These are phyloP conservation scores for Silene noctiflora DNA, from an alignment of 179 eudicot genomes.

Conservation along the genomic window DNA sequence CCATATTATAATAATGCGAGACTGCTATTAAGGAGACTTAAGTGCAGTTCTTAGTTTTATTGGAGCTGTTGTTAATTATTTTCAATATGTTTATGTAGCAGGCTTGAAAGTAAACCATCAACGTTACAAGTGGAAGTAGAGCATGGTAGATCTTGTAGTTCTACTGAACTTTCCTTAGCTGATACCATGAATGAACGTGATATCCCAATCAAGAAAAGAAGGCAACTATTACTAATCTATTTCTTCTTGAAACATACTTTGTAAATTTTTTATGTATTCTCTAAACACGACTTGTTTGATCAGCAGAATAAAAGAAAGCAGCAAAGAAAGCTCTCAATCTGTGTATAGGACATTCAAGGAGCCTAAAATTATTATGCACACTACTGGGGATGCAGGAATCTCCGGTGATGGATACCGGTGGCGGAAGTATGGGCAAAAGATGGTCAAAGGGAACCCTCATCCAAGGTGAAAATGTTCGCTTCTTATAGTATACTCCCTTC, in stretches of 20 bases:
- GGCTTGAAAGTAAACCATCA: constrained; percentile 23
- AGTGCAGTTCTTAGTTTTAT: too few species aligned
- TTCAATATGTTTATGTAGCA: constrained; percentile 12
- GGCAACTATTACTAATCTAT: constrained; percentile 34
- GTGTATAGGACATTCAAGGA: constrained; percentile 55
- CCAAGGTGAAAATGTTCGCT: constrained; percentile 52
- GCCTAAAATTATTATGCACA: constrained; percentile 69
- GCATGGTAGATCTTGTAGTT: constrained; percentile 19
- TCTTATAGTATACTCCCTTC: not conserved
- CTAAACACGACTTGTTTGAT: constrained; percentile 14
- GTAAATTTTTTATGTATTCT: not conserved
- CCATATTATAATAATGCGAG: too few species aligned
- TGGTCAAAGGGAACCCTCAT: constrained; percentile 78
- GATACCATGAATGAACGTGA: constrained; percentile 45
- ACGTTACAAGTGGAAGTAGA: constrained; percentile 27
- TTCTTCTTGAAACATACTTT: not conserved
- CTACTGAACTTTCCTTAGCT: constrained; percentile 33
- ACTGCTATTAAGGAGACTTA: too few species aligned
- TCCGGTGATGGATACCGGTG: constrained; percentile 87
- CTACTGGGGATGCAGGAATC: constrained; percentile 60
- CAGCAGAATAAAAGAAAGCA: constrained; percentile 57
- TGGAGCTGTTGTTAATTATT: not conserved
- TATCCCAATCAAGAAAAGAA: constrained; percentile 57
- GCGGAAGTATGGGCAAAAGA: constrained; percentile 96
- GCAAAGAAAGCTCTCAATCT: constrained; percentile 35